Base-by-base conservation (phyloP, 83 land plant species). In the Thuja plicata region DNA sequence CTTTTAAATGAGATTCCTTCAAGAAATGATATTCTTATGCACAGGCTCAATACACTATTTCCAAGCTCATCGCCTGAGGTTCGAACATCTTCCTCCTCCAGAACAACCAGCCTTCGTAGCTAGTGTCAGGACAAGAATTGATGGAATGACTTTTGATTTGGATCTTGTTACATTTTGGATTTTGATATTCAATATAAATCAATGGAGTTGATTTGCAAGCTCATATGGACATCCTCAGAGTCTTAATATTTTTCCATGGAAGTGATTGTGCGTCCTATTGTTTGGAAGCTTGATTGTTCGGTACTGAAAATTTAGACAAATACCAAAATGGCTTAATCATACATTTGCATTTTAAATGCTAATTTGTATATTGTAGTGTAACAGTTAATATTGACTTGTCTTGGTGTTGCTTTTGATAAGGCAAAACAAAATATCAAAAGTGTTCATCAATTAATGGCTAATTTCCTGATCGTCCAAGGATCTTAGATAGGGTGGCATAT, bases 1-100 rank as follows among this genome's bases (percentile, higher is more conserved):
- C 95, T 96, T 89, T 77, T 94, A 76, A 96, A 96, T 91, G 97
- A 96, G 91, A 94, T 95, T 85, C 97, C 97, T 45, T 92, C 94
- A 48, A 92, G 92, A 55, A 85, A 90, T 34, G 97, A 96, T 62
- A 90, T 96, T 82, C 90, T 96, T 30, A 92, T 95, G 95, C 97
- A 96, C 90, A 95, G 92, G 85, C 91, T 94, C 43, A 94, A 96
- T 76, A 91, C 89, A 30, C 89, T 95, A 3, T 96, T 93, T 89
- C 97, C 95, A 5, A 90, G 96, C 86, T 95, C 95, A 9, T 94
- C 95, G 24, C 96, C 97, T 34, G 95, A 96, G 87, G 71, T 92
- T 43, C 89, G 94, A 89, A 92, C 94, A 11, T 74, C 91, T 81
- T 90, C 92, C 24, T 91, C 97, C 73, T 48, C 62, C 24, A 86